Evolutionary conservation across 352 stramenopile genomes (phyloP).

Genomic region (Globisporangium ultimum): DNA sequence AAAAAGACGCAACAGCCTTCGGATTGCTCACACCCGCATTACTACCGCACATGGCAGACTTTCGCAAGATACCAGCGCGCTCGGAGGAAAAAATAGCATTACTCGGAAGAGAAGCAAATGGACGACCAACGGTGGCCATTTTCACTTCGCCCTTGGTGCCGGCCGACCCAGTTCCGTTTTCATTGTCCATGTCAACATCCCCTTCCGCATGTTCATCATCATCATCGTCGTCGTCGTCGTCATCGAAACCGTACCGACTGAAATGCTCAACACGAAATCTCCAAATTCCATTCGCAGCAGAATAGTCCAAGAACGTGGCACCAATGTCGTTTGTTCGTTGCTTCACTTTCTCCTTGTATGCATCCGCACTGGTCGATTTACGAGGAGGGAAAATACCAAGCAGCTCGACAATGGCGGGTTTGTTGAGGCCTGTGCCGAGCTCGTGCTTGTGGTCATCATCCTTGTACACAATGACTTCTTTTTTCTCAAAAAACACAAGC

Average conservation of each 20-base stretch:
- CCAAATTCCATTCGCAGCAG: conserved; percentile 69
- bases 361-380: conserved; percentile 48
- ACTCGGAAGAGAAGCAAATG: conserved; percentile 7
- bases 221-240: conserved; percentile 71
- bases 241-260: conserved; percentile 76
- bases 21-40: conserved; percentile 14
- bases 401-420: conserved; percentile 75
- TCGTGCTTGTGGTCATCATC: conserved; percentile 80
- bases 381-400: conserved; percentile 71
- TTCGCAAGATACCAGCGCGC: conserved; percentile 35
- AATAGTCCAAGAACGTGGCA: conserved; percentile 78
- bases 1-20: conserved; percentile 35
- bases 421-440: conserved; percentile 71
- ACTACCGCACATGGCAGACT: conserved; percentile 38
- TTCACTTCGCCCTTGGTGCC: conserved; percentile 18
- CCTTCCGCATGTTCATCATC: conserved; percentile 31
- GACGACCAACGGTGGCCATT: conserved; percentile 26
- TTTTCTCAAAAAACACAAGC: conserved; percentile 78
- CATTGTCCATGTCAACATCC: conserved; percentile 28
- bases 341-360: conserved; percentile 78
- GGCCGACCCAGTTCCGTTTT: conserved; percentile 15
- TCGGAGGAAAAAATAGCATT: conserved; percentile 26
- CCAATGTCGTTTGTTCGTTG: conserved; percentile 73
- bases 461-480: conserved; percentile 85
- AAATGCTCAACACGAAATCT: conserved; percentile 86